A percentile compares a stretch with the other conserved stretches of the same genome.
These are phyloP conservation scores for Lentinula detonsa DNA, from an alignment of 768 basidiomycete genomes.

Conservation along the genomic window DNA sequence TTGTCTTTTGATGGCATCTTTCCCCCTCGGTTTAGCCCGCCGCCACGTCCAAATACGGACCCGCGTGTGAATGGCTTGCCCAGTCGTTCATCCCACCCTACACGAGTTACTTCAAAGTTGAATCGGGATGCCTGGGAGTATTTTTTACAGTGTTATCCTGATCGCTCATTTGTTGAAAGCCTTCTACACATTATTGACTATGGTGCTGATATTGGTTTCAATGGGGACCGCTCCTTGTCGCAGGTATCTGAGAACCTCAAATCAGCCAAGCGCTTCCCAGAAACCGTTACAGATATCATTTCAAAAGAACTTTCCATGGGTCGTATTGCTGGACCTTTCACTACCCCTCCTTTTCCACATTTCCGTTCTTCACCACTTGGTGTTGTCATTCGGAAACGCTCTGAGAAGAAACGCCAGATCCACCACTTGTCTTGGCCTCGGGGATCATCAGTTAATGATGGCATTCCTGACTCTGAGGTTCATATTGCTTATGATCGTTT, in stretches of 20 bases:
- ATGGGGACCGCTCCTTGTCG: conserved; percentile 1
- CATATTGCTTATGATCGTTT: conserved; percentile 21
- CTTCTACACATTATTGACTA: conserved; percentile 19
- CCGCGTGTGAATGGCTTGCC: no score
- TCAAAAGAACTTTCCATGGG: conserved; percentile 4
- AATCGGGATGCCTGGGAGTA: neutral
- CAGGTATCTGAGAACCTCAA: conserved; percentile 17
- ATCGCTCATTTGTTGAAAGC: conserved; percentile 15
- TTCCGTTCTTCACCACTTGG: conserved; percentile 21
- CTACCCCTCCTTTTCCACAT: conserved; percentile 10
- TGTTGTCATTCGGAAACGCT: conserved; percentile 14
- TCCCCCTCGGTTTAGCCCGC: no score
- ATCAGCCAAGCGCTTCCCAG: conserved; percentile 12
- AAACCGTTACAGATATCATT: conserved; percentile 4
- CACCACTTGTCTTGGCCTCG: conserved; percentile 24
- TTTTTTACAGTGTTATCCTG: no score
- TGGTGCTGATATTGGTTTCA: conserved; percentile 22
- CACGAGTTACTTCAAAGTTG: no score
- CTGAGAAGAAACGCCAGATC: conserved; percentile 16
- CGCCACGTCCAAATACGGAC: no score
- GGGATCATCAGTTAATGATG: conserved; percentile 21
- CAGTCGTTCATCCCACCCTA: no score
- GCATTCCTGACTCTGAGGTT: conserved; percentile 17
- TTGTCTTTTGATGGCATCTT: no score
- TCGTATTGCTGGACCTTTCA: conserved; percentile 17